These are phyloP conservation scores for Aspergillus sp. DNA, from an alignment of 2,329 filamentous ascomycete genomes.

Conservation along the genomic window DNA sequence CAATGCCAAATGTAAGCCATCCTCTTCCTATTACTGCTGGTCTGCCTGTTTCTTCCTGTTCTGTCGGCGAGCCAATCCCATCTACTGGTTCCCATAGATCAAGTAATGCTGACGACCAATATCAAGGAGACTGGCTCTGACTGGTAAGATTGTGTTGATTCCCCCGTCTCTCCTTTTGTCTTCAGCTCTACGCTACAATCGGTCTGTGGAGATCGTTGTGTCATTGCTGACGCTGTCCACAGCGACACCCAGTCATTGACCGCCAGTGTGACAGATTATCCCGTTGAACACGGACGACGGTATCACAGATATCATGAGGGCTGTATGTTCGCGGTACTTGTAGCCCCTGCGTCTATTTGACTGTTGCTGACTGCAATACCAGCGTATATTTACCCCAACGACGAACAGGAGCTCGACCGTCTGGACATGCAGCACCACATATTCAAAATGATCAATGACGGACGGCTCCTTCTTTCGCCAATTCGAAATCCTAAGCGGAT, in stretches of 20 bases:
- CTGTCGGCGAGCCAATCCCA: too few species aligned
- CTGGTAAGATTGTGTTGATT: too few species aligned
- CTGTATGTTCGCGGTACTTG: slow-evolving; percentile 17
- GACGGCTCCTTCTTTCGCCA: slow-evolving; percentile 39
- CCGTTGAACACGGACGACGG: slow-evolving; percentile 32
- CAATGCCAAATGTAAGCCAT: slow-evolving; percentile 8
- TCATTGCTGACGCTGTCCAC: slow-evolving; percentile 5
- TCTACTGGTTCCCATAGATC: too few species aligned
- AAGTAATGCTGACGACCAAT: too few species aligned
- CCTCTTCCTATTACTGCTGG: neutral
- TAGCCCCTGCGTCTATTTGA: slow-evolving; percentile 6
- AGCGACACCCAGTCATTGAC: slow-evolving; percentile 36
- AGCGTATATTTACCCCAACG: slow-evolving; percentile 43
- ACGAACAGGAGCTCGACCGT: slow-evolving; percentile 46
- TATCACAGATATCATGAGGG: slow-evolving; percentile 40
- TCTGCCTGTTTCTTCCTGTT: neutral
- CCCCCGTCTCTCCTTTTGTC: neutral
- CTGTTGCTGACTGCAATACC: slow-evolving; percentile 14
- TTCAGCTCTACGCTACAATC: neutral
- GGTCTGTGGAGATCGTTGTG: neutral
- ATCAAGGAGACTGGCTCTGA: too few species aligned
- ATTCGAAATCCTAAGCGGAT: slow-evolving; percentile 39
- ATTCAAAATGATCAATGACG: slow-evolving; percentile 39
- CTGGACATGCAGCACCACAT: slow-evolving; percentile 49
- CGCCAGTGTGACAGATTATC: slow-evolving; percentile 35